Evolutionary conservation across 306 rosid species (phyloP).

Genomic region (Vigna reflexopilosa): DNA sequence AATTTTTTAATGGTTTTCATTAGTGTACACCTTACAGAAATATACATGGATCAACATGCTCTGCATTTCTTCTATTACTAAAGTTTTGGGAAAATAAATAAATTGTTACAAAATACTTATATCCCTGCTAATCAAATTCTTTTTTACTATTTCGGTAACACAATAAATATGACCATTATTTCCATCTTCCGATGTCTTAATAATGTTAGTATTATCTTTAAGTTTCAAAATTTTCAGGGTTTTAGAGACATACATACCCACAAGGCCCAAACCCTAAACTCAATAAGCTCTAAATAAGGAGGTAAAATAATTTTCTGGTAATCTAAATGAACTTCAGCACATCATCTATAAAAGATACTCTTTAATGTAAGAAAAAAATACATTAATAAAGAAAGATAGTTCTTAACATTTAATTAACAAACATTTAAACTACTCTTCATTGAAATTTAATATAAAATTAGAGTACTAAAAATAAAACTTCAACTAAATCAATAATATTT

Average conservation of each 20-base stretch:
- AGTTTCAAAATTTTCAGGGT: not conserved
- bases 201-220: slow-evolving; percentile 5
- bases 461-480: no score
- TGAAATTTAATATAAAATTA: no score
- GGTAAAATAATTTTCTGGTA: not conserved
- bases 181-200: not conserved
- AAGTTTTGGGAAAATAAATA: no score
- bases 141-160: not conserved
- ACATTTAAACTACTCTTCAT: no score
- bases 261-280: not conserved
- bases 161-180: not conserved
- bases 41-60: no score
- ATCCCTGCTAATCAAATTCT: not conserved
- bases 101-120: not conserved
- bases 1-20: not conserved
- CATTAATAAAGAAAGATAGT: no score
- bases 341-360: no score
- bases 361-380: no score
- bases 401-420: no score
- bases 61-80: no score
- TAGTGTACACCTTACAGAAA: not conserved
- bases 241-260: not conserved
- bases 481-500: no score
- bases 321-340: not conserved
- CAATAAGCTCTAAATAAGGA: not conserved